Base-by-base conservation (phyloP, 2,329 filamentous ascomycete genomes). In the Cordyceps cateniannulata region DNA sequence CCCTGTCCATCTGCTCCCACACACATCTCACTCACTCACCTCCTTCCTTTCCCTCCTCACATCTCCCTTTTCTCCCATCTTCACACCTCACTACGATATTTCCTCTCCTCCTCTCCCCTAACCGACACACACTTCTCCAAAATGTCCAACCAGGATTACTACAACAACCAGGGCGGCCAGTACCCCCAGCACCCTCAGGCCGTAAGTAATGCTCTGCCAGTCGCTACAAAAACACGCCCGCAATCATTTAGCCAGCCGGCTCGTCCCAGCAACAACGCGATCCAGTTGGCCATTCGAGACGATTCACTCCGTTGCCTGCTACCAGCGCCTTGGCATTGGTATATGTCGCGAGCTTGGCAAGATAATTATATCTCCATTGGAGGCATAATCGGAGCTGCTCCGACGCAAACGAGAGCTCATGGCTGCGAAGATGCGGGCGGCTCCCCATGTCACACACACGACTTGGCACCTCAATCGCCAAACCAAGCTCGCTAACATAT, bases 81-180 rank as follows among this genome's bases (percentile, higher is more conserved):
- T 27, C 16, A n/a, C 38, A 42, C 38, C 38, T 42, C 16, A 38
- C 35, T 22, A 9, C 42, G 42, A 25, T 32, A 18, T 35, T 50
- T 7, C 20, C 47, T 25, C 8, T 59, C 57, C 40, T 42, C 45
- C 14, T 35, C 20, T 22, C 25, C 18, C 3, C 44, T n/a, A 16
- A 24, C 20, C 40, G 12, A 32, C 9, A 35, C 25, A 29, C 14
- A 27, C 42, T 32, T 42, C 35, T 55, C 32, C 63, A 67, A 44
- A 62, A 77, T 77, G 75, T 73, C 75, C 54, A 74, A 69, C 67
- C 70, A 76, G 63, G 75, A 77, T 38, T 77, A 77, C 70, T 77
- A 77, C 68, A 67, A 72, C 62, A 68, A 70, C 55, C 70, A 70
- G 42, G 69, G 67, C 25, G 66, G 65, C 62, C 66, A 67, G 57